Base-by-base conservation (phyloP, 331 rosid genomes). In the Ulmus americana region DNA sequence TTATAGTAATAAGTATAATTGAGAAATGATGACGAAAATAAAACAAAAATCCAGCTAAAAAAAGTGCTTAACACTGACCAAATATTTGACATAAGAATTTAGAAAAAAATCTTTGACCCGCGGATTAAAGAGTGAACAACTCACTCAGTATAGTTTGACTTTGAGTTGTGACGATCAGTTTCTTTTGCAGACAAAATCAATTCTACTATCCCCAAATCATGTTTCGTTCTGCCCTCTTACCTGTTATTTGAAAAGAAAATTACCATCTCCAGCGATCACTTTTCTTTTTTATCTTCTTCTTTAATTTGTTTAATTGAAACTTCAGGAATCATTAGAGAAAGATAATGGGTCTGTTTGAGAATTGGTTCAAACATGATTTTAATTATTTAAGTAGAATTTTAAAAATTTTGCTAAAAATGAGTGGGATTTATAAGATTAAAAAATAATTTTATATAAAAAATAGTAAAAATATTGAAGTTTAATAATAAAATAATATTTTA, bases 1-100 rank as follows among this genome's bases (percentile, higher is more conserved):
- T n/a, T 43, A 60, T 14, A 16, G 65, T 13, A 60, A 60, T 60
- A 60, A 60, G 44, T 60, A 60, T 14, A 10, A 43, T 58, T 39
- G 45, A 58, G n/a, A 57, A 68, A 10, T 2, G 28, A 48, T 43
- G 14, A 45, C 28, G 7, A 56, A 35, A 44, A 14, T 7, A 8
- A 1, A 22, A 15, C 14, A 45, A 70, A 53, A 18, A 61, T 61
- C 62, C 74, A 70, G 47, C 63, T 11, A 22, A 47, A n/a, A 61
- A 43, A n/a, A n/a, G n/a, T 28, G 74, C 41, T 39, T 22, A 59
- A 6, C 46, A 56, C 16, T 13, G 67, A 60, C 49, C 15, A 54
- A n/a, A 69, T 69, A 22, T 70, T 61, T 44, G 73, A 69, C 66
- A 6, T 39, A 1, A 57, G 39, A 61, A 10, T 43, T 60, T 42